Evolutionary conservation across 164 flowering plant species (phyloP), one percentile per base, ranked within the genome.

Genomic region (Warburgia ugandensis): DNA sequence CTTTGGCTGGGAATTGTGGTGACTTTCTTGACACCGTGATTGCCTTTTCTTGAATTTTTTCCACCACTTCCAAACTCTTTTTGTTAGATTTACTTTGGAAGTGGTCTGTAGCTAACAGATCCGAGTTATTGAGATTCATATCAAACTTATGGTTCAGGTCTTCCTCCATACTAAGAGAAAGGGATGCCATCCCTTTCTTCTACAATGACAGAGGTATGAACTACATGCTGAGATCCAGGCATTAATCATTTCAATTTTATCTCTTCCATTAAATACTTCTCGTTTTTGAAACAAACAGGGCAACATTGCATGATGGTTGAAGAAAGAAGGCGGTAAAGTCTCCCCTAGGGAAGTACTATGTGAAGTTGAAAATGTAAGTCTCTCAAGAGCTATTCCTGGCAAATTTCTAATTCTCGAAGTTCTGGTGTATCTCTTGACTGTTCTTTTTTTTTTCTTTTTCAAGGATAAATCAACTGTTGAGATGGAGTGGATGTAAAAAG

Each of bases 161-260:
- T 92, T 47, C 98, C 98, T 55, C 84, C 94, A 9, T 96, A 92
- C 66, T 94, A 81, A 69, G 91, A 92, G 54, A 79, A 88, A 57
- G 98, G 98, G 61, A 92, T 92, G 98, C 98, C 98, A 46, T 92
- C 98, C 59, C 94, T 92, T 26, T 91, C 98, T 39, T 96, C 98
- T 47, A 91, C 97, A 51, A 90, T 90, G 97, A 71, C 89, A 14
- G 97, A 91, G 94, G 97, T 60, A 68, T 14, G 52, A 45, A 57
- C n/a, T n/a, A n/a, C n/a, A n/a, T n/a, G n/a, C n/a, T n/a, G n/a
- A 9, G 2, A 22, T 44, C 38, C 29, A 14, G 10, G 17, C 23
- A 43, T 6, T n/a, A n/a, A 17, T n/a, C n/a, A n/a, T n/a, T n/a
- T n/a, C n/a, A n/a, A n/a, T n/a, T n/a, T n/a, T n/a, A n/a, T n/a